These are phyloP conservation scores for Bipolaris zeicola DNA, from an alignment of 2,329 filamentous ascomycete genomes.

Conservation along the genomic window DNA sequence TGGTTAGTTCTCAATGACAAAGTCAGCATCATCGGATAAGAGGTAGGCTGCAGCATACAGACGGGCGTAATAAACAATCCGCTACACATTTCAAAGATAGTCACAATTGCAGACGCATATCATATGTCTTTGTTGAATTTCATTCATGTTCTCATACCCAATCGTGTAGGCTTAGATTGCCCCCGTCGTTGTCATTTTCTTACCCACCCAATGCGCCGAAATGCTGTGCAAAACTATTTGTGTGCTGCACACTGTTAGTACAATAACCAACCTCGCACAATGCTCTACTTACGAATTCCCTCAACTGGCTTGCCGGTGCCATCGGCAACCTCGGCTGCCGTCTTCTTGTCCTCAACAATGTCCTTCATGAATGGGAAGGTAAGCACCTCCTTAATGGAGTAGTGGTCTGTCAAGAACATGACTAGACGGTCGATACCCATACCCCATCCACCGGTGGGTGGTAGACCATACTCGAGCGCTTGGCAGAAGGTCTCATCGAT, in stretches of 20 bases:
- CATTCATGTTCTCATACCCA: conserved; percentile 2
- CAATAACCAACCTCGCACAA: too few relatives aligned
- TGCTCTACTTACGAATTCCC: conserved; percentile 55
- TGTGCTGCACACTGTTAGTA: conserved; percentile 23
- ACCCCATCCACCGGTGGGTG: conserved; percentile 94
- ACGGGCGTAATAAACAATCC: neutral
- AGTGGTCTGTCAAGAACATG: conserved; percentile 96
- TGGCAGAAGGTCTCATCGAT: conserved; percentile 96
- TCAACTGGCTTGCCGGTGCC: conserved; percentile 65
- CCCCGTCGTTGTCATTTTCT: conserved; percentile 1
- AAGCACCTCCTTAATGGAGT: conserved; percentile 93
- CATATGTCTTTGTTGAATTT: neutral
- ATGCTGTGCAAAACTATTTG: conserved; percentile 28
- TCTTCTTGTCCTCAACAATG: conserved; percentile 43
- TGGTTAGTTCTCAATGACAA: neutral
- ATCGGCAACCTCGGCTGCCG: conserved; percentile 67
- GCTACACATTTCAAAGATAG: neutral
- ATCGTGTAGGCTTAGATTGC: neutral
- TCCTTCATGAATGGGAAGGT: conserved; percentile 99
- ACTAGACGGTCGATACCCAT: conserved; percentile 93
- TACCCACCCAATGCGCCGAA: conserved; percentile 14
- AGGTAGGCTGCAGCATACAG: neutral
- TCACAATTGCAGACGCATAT: neutral
- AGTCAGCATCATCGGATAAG: neutral
- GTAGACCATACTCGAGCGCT: conserved; percentile 82